phyloP scores from a whole-genome alignment of 768 basidiomycete genomes.

The Amanita exitialis region DNA sequence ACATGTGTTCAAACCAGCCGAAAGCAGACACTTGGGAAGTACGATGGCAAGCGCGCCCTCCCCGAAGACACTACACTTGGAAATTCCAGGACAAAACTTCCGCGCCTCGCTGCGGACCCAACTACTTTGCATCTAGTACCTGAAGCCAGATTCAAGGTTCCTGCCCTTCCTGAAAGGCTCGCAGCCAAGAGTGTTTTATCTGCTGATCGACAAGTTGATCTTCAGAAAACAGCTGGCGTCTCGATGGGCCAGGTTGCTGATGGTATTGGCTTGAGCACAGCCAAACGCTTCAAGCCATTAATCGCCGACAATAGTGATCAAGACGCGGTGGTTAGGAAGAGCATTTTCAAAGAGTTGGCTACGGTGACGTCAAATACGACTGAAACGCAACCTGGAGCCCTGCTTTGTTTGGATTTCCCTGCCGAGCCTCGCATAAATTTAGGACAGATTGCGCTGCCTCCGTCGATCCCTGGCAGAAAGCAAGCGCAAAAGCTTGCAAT shows the following conservation, averaged over 20 bases:
- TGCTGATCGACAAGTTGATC: not conserved
- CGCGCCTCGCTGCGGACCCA: not conserved
- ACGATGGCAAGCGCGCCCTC: not conserved
- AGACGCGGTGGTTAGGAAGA: not conserved
- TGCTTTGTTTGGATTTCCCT: conserved; percentile 27
- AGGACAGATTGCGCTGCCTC: conserved; percentile 41
- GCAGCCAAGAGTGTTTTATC: not conserved
- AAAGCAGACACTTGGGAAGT: not conserved
- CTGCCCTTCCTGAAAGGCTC: not conserved
- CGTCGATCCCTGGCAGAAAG: conserved; percentile 48
- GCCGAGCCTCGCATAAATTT: conserved; percentile 17
- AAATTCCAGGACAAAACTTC: not conserved
- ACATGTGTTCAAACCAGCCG: not conserved
- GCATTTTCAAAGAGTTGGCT: not conserved
- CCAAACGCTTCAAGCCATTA: not conserved
- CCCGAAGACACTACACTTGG: not conserved
- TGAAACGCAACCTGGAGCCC: not conserved
- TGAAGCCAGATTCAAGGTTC: not conserved
- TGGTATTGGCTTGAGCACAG: not conserved
- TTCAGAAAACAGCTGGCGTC: not conserved
- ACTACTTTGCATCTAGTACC: not conserved
- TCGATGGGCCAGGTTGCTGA: not conserved
- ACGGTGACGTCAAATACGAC: not conserved
- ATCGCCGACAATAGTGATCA: not conserved
- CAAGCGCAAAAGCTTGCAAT: conserved; percentile 41